phyloP scores from a whole-genome alignment of 139 green algal genomes.

The Coelastrella sp. region DNA sequence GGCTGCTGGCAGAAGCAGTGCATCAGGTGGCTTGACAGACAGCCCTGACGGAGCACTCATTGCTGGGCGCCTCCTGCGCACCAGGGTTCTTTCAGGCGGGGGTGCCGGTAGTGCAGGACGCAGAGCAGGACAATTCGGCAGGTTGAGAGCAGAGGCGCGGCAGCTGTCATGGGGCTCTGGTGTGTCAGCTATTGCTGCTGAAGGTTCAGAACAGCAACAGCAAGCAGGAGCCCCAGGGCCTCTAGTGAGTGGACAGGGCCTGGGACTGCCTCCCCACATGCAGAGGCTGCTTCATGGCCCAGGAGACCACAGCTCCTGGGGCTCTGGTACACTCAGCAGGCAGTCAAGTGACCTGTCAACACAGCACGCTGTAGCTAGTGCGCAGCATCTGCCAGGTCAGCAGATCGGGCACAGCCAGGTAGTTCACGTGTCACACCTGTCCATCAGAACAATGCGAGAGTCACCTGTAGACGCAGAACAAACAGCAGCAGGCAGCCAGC shows the following conservation, averaged over 20 bases:
- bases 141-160: neutral
- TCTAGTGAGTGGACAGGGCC: neutral
- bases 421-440: neutral
- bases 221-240: neutral
- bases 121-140: neutral
- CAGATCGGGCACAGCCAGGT: constrained; percentile 11
- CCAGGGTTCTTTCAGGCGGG: neutral
- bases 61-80: neutral
- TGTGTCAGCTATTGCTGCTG: neutral
- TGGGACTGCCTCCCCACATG: neutral
- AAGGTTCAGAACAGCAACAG: constrained; percentile 2
- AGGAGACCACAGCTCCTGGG: neutral
- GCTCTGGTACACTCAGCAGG: constrained; percentile 11
- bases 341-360: neutral
- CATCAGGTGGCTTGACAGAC: neutral
- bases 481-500: constrained; percentile 6
- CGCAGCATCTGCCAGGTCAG: neutral
- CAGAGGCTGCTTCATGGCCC: neutral
- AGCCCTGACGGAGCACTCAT: neutral
- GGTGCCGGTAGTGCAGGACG: neutral
- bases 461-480: neutral
- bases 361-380: neutral
- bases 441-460: constrained; percentile 1
- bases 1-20: neutral
- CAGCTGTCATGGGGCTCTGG: constrained; percentile 29